These are phyloP conservation scores for Jacaranda copaia DNA, from an alignment of 257 asterid genomes.

Conservation along the genomic window DNA sequence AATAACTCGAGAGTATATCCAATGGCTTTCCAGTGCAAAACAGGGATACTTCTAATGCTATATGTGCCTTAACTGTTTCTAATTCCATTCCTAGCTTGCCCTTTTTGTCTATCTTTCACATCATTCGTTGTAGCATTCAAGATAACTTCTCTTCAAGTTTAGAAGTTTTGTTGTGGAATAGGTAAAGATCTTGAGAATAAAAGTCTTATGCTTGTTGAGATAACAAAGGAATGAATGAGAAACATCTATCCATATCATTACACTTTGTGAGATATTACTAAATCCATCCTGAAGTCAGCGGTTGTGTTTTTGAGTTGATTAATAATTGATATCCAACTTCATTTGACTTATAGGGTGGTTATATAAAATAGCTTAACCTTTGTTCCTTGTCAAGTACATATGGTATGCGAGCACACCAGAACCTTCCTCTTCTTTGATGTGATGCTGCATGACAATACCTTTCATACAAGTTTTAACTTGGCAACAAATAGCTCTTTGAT, in stretches of 20 bases:
- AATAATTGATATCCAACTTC: too few relatives aligned
- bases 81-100: background rate
- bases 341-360: too few relatives aligned
- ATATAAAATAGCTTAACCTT: too few relatives aligned
- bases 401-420: too few relatives aligned
- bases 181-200: background rate
- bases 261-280: too few relatives aligned
- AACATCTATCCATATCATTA: background rate
- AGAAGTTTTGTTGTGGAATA: background rate
- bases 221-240: background rate
- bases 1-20: background rate
- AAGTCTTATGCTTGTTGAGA: background rate
- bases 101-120: background rate
- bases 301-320: too few relatives aligned
- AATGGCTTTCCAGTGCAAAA: background rate
- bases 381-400: too few relatives aligned
- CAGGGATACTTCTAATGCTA: background rate
- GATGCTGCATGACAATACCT: too few relatives aligned
- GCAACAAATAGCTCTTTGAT: too few relatives aligned
- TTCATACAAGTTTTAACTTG: too few relatives aligned
- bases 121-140: background rate
- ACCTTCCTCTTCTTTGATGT: too few relatives aligned
- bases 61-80: slow-evolving; percentile 1
- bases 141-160: background rate
- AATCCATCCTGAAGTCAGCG: too few relatives aligned